Base-by-base conservation (phyloP, 768 basidiomycete species). In the Chalciporus pseudorubinellus region DNA sequence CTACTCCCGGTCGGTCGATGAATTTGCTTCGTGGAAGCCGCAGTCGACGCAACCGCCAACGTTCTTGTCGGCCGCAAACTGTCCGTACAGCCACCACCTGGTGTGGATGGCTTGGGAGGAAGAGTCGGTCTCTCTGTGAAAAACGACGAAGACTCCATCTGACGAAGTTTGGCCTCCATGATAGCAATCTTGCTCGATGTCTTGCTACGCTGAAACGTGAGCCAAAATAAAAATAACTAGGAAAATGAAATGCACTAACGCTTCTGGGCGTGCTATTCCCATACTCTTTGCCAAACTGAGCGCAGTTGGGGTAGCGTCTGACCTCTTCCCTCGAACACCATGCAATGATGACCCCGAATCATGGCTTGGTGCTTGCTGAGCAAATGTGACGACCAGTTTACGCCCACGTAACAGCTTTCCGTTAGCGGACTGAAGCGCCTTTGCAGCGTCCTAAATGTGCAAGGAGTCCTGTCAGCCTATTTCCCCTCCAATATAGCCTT, bases 111-210 rank as follows among this genome's bases (percentile, higher is more conserved):
- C 44, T 56, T 69, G 14, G 18, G 48, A 10, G 67, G 67, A 8
- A 68, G 39, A 13, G 44, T 52, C 14, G 65, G 57, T 48, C 52
- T 53, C 24, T 67, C 64, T 0, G 44, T 34, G 22, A 62, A 62
- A 2, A 55, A 21, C 1, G 59, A 60, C 13, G 61, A 65, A 50
- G 52, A 65, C 59, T 84, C 82, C 80, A 97, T 83, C 56, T 91
- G 82, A 16, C 84, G 80, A 20, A 99, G 75, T 69, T 99, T 99
- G 3, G 95, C 95, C 70, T 99, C 97, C 79, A 98, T 88, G 62
- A 87, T 81, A 8, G 94, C 93, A 59, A 99, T 99, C 71, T 98
- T 97, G 59, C 84, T 85, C 39, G 79, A 73, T 2, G 91, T 94
- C 44, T 90, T 95, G 41, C 60, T 60, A 50, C 44, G 33, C 50